Evolutionary conservation across 805 yeast species (phyloP), one percentile per base, ranked within the genome.

Genomic region (Saturnispora quitensis): DNA sequence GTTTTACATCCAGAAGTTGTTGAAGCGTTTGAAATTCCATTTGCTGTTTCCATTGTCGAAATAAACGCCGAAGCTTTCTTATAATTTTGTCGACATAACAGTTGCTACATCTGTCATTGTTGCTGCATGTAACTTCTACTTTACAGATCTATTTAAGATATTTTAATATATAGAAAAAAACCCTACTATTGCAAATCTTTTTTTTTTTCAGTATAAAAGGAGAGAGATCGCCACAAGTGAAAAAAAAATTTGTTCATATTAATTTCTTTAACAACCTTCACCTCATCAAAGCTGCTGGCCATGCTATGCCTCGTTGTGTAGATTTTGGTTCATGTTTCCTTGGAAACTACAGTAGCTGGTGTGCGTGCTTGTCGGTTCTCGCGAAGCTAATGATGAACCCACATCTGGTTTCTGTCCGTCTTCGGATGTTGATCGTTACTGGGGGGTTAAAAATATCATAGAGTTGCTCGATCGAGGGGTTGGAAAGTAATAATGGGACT

Each of bases 391-490:
- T 62, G 61, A 54, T 24, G 6, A 40, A 20, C 43, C 40, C 17
- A 9, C 22, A 35, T 49, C 58, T 59, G 52, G 49, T 24, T 51
- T 55, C 61, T 59, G 65, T 63, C 65, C 64, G 54, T 62, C 53
- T 45, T 28, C 44, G 58, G 58, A 70, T 63, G 62, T 57, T 62
- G 67, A 63, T 64, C 66, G 64, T 55, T 54, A 54, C 56, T 48
- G 50, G 59, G 50, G 52, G 53, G 25, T 50, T 53, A 53, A 50
- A 72, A 66, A 70, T 86, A 78, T 73, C 77, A 77, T 90, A 84
- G 91, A 84, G 76, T 59, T 73, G 89, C 97, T 95, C 96, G 88
- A 96, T 82, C 95, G 96, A 90, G 96, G 82, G 90, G 85, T 85
- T 86, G 84, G 69, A 86, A 76, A 91, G 60, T 59, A 74, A 87